phyloP scores from a whole-genome alignment of 495 filamentous ascomycete species.

The Xylaria telfairii region DNA sequence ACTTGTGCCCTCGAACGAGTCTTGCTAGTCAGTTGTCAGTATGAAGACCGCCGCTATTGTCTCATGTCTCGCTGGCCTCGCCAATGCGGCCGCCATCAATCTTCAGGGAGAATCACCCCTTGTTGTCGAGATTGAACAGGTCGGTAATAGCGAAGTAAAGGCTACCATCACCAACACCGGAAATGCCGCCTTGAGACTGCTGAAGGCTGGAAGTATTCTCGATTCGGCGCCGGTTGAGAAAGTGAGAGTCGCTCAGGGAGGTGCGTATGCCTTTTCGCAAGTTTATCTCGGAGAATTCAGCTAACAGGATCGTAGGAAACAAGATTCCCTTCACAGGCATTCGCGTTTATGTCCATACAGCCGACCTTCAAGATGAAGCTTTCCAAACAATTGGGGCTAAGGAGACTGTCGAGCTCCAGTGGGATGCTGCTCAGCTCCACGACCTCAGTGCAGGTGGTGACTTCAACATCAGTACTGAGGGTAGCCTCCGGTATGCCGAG shows the following conservation, averaged over 20 bases:
- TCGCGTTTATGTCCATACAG: conserved; percentile 5
- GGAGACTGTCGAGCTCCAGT: conserved; percentile 8
- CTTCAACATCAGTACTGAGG: conserved; percentile 4
- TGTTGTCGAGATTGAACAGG: conserved; percentile 11
- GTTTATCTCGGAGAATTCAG: not conserved
- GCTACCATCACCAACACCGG: conserved; percentile 5
- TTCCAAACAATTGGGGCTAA: conserved; percentile 10
- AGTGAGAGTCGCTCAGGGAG: conserved; percentile 7
- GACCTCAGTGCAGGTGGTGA: conserved; percentile 5
- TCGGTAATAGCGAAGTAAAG: conserved; percentile 2
- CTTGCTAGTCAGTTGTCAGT: not conserved
- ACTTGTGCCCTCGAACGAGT: not conserved
- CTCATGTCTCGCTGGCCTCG: not conserved
- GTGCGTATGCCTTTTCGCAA: not conserved
- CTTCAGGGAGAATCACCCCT: conserved; percentile 6
- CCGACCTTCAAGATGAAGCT: not conserved
- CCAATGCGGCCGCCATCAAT: conserved; percentile 8
- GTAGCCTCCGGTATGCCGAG: conserved; percentile 1
- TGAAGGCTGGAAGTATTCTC: conserved; percentile 10
- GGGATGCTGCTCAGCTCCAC: conserved; percentile 7
- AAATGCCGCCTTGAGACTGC: not conserved
- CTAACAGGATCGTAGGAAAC: not conserved
- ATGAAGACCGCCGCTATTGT: conserved; percentile 8
- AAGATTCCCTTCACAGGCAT: not conserved
- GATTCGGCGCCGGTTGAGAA: conserved; percentile 14